Evolutionary conservation across 768 basidiomycete species (phyloP), one percentile per base, ranked within the genome.

Genomic region (Leccinum barrowsii): DNA sequence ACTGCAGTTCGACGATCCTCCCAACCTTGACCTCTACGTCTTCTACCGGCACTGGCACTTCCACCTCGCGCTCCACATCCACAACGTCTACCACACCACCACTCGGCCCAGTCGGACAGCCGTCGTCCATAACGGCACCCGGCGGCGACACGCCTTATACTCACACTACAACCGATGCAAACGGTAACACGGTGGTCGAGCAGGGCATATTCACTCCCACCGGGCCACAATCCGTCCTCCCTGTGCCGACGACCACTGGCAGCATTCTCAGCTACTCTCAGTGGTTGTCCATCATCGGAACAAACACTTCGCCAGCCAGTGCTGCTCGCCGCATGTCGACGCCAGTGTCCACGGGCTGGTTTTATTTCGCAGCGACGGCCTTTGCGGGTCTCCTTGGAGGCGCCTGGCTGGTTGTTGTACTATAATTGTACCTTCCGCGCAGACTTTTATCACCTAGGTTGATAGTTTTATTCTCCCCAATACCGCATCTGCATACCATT

Each of bases 31-130:
- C 22, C 44, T 13, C 61, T 2, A 35, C 42, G 2, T 11, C 66
- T 19, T 44, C 60, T 11, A n/a, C 59, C 17, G 50, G 70, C 7
- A 63, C 73, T 13, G 50, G 70, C 7, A 63, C 73, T 15, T 32
- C 67, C 42, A 66, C 59, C 50, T 22, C 70, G 17, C 47, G 55
- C 7, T 11, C 24, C 13, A 59, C 47, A 32, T 61, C 72, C 2
- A 60, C 73, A 0, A 35, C 67, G 8, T 19, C 66, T 17, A 54
- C 73, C 8, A 7, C 65, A 24, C 54, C 46, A n/a, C 58, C 49
- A 12, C 65, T 50, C 54, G 72, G 56, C 22, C 69, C 85, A 3
- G 86, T 88, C 0, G 87, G 79, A 7, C 78, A 81, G 61, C 84
- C 85, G 22, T 76, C 65, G 3, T 30, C 79, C 5, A 74, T 62